phyloP scores from a whole-genome alignment of 306 rosid species.

The Glycine soja region DNA sequence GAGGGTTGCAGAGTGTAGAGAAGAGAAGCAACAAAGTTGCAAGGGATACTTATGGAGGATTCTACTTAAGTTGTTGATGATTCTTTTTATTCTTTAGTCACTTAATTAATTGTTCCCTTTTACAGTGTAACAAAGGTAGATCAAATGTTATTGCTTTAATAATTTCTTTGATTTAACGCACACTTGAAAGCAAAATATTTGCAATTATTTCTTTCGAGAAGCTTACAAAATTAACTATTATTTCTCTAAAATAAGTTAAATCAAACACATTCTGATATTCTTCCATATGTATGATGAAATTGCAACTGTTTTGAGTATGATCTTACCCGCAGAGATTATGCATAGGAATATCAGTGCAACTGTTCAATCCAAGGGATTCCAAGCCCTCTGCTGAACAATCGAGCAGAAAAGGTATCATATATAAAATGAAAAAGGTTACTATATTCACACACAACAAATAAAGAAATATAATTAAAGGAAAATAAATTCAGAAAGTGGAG shows the following conservation, averaged over 20 bases:
- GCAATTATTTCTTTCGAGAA: no score
- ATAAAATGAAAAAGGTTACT: not conserved
- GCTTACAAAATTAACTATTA: no score
- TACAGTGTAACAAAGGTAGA: not conserved
- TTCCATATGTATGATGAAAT: no score
- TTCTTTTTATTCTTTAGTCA: not conserved
- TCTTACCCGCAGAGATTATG: no score
- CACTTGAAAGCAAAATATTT: not conserved
- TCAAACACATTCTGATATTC: no score
- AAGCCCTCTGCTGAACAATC: not conserved
- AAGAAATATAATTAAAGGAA: no score
- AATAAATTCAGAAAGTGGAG: not conserved
- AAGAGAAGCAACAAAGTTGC: not conserved
- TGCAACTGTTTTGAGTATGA: no score
- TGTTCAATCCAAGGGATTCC: not conserved
- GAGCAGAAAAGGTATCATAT: no score
- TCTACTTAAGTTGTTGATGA: not conserved
- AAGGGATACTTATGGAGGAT: not conserved
- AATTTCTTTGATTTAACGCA: not conserved
- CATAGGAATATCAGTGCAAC: no score
- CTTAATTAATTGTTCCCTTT: not conserved
- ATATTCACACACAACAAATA: no score
- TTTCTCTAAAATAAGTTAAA: no score
- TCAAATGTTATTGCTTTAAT: not conserved
- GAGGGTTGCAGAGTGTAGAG: slow-evolving; percentile 44